Evolutionary conservation across 495 filamentous ascomycete species (phyloP).

Genomic region (Penicillium turbatum): DNA sequence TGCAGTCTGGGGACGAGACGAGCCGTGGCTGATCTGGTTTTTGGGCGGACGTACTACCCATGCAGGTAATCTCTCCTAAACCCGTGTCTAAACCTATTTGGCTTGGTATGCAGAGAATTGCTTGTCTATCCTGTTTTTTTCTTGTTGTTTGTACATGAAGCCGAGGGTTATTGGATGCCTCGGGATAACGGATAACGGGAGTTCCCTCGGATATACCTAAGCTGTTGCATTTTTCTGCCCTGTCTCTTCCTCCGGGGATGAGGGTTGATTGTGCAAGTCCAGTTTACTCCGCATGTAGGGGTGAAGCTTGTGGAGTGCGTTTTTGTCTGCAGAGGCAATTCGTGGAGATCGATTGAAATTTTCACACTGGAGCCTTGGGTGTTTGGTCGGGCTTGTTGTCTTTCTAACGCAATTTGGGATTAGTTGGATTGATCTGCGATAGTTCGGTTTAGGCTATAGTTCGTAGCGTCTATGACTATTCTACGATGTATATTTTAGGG

Average conservation of each 20-base stretch:
- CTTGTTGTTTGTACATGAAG: background rate
- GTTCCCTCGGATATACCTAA: background rate
- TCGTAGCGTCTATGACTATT: no score
- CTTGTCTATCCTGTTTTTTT: background rate
- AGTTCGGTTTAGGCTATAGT: no score
- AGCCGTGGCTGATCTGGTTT: conserved; percentile 2
- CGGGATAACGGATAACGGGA: background rate
- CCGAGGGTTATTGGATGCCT: background rate
- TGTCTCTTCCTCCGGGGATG: background rate
- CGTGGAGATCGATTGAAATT: conserved; percentile 4
- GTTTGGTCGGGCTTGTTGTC: background rate
- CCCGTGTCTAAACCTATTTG: background rate
- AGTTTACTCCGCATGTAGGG: conserved; percentile 9
- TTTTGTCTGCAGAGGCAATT: background rate
- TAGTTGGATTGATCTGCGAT: no score
- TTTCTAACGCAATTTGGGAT: no score
- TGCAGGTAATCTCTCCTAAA: background rate
- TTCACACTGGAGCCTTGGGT: background rate
- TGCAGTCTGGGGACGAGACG: conserved; percentile 7
- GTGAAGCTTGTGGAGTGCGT: conserved; percentile 5
- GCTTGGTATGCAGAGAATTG: background rate
- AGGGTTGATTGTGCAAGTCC: background rate
- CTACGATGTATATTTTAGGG: no score
- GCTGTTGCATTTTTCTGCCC: background rate
- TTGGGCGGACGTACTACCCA: background rate